phyloP scores from a whole-genome alignment of 2,329 filamentous ascomycete species.

The Stachybotrys chartarum region DNA sequence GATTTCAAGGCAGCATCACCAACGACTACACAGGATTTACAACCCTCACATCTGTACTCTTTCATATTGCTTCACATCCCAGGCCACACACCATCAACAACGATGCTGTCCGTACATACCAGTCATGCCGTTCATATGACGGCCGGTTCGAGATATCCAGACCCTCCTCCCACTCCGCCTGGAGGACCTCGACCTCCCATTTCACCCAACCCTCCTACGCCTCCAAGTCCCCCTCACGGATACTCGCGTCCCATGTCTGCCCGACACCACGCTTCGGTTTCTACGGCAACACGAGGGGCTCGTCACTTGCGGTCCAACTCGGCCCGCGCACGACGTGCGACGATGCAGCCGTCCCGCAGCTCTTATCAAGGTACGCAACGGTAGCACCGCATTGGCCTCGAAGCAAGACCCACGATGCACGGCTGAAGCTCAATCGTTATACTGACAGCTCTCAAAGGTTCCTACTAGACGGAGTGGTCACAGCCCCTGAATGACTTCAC shows the following conservation, averaged over 20 bases:
- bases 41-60: not conserved
- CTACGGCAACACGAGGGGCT: not conserved
- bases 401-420: not conserved
- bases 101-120: not conserved
- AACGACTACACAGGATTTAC: not conserved
- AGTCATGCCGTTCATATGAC: not conserved
- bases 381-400: not conserved
- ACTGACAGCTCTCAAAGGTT: too few species aligned
- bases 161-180: slow-evolving; percentile 18
- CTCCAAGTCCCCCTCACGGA: slow-evolving; percentile 18
- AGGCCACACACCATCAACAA: not conserved
- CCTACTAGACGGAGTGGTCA: too few species aligned
- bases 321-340: too few species aligned
- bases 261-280: not conserved
- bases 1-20: not conserved
- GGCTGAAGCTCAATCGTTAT: too few species aligned
- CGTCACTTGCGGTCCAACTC: not conserved
- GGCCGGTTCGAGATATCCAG: slow-evolving; percentile 8
- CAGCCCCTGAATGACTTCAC: too few species aligned
- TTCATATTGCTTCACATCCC: not conserved
- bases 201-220: slow-evolving; percentile 17
- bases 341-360: not conserved
- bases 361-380: not conserved
- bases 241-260: not conserved
- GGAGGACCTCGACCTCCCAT: slow-evolving; percentile 18